phyloP scores from a whole-genome alignment of 345 rosid species.

The Hibiscus tridactylites region DNA sequence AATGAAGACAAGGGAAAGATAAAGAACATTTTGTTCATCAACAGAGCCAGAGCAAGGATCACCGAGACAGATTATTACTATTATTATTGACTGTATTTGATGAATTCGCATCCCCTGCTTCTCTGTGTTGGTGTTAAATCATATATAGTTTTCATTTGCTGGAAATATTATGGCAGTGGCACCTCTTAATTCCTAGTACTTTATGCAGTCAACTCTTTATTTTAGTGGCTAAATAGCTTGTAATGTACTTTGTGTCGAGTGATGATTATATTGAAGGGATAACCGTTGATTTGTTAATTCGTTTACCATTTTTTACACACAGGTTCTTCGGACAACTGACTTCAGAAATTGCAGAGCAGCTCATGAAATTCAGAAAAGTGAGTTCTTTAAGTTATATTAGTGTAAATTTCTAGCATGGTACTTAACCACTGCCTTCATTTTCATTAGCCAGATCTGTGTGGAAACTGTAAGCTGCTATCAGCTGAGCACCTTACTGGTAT shows the following conservation, averaged over 20 bases:
- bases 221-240: not conserved
- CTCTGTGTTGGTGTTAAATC: not conserved
- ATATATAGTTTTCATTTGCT: not conserved
- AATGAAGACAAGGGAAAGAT: not conserved
- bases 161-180: not conserved
- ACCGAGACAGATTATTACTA: not conserved
- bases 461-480: not conserved
- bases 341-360: not conserved
- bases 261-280: not conserved
- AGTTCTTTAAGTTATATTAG: not conserved
- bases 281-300: not conserved
- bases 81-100: not conserved
- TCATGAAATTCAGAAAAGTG: not conserved
- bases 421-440: not conserved
- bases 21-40: not conserved
- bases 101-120: not conserved
- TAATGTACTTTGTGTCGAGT: not conserved
- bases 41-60: not conserved
- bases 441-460: not conserved
- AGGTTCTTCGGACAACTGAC: constrained; percentile 2
- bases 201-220: not conserved
- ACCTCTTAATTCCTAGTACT: not conserved
- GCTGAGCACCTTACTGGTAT: not conserved
- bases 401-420: not conserved
- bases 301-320: too few relatives aligned